Conservation (phyloP, 2,329 filamentous ascomycete species). For the Camillea tinctor region DNA sequence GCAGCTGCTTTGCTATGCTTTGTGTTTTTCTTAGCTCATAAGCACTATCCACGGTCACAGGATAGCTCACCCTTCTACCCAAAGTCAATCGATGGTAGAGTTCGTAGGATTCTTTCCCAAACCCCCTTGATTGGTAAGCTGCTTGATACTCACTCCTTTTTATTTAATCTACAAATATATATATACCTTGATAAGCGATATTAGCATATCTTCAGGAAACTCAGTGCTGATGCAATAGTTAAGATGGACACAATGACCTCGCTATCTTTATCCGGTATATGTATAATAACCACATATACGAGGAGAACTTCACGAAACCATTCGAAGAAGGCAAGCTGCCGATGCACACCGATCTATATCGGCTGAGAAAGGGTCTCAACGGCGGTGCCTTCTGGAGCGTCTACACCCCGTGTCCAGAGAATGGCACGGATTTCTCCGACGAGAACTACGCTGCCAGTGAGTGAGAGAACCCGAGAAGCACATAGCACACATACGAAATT, state of each 20-base stretch:
- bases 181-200: too few relatives aligned
- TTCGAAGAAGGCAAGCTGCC: conserved; percentile 70
- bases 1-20: neutral
- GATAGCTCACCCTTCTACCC: conserved; percentile 27
- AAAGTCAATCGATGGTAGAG: conserved; percentile 43
- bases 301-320: conserved; percentile 66
- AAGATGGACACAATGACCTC: conserved; percentile 90
- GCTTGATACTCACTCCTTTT: neutral
- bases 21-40: conserved; percentile 1
- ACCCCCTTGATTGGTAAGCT: conserved; percentile 50
- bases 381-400: conserved; percentile 95
- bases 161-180: too few relatives aligned
- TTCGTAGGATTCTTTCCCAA: conserved; percentile 43
- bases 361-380: conserved; percentile 67
- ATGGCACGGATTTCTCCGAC: conserved; percentile 72
- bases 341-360: conserved; percentile 76
- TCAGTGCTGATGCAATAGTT: neutral
- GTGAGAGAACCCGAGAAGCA: conserved; percentile 22
- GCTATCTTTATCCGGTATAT: conserved; percentile 66
- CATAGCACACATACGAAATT: conserved; percentile 6
- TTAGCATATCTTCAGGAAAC: conserved; percentile 1
- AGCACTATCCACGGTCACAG: conserved; percentile 22
- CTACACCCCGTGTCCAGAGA: conserved; percentile 71
- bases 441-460: conserved; percentile 67
- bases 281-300: conserved; percentile 78